Evolutionary conservation across 2,329 filamentous ascomycete genomes (phyloP).

Genomic region (Gyromitra esculenta): DNA sequence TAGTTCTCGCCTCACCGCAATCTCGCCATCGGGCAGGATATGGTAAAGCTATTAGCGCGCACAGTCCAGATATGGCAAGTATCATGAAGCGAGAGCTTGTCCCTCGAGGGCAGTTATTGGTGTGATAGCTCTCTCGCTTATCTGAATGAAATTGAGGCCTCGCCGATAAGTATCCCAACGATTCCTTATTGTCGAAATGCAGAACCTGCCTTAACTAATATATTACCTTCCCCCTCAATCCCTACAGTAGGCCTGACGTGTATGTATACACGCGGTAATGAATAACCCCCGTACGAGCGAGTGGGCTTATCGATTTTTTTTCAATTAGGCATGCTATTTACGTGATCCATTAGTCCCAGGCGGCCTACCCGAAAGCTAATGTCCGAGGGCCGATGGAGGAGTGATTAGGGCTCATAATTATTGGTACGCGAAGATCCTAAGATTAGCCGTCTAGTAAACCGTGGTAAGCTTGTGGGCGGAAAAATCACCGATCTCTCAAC

Average conservation of each 20-base stretch:
- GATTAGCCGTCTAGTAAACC: constrained; percentile 4
- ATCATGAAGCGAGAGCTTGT: neutral
- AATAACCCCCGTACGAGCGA: neutral
- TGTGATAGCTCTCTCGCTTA: neutral
- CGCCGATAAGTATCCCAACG: neutral
- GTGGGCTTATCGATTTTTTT: neutral
- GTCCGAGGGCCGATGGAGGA: neutral
- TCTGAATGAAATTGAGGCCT: neutral
- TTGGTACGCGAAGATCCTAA: constrained; percentile 8
- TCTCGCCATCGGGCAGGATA: too few species aligned
- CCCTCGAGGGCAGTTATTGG: neutral
- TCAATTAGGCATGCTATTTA: constrained; percentile 13
- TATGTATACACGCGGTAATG: neutral
- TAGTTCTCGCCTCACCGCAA: too few species aligned
- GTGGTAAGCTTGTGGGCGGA: neutral
- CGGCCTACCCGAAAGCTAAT: neutral
- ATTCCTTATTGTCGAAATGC: neutral
- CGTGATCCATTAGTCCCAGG: constrained; percentile 13
- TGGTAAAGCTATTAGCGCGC: neutral
- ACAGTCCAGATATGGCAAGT: neutral
- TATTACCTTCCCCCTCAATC: neutral
- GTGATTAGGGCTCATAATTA: neutral
- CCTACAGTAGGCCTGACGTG: neutral
- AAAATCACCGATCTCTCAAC: neutral
- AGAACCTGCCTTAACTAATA: neutral